These are phyloP conservation scores for Platanthera guangdongensis DNA, from an alignment of 106 monocot genomes.

Conservation along the genomic window DNA sequence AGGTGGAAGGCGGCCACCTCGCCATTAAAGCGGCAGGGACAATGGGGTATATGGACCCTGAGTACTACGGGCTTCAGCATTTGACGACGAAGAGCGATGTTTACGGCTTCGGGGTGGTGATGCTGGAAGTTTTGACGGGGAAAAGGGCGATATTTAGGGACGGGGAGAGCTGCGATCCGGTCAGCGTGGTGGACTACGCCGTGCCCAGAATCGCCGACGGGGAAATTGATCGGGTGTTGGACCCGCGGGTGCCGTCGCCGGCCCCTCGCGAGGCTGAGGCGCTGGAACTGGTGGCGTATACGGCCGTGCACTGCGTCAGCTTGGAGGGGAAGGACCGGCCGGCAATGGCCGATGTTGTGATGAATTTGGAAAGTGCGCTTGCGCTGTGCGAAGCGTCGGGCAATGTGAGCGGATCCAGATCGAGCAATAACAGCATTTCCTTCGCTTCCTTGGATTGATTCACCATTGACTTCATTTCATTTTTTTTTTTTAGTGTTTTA, in stretches of 20 bases:
- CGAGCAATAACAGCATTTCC: background rate
- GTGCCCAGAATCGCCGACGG: conserved; percentile 52
- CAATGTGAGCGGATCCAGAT: background rate
- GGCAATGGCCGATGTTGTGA: conserved; percentile 62
- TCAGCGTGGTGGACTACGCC: conserved; percentile 72
- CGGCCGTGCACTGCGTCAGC: conserved; percentile 69
- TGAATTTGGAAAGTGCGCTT: conserved; percentile 43
- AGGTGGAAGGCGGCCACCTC: conserved; percentile 9
- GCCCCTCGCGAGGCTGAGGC: conserved; percentile 65
- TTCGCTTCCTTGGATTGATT: background rate
- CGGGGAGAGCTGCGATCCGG: conserved; percentile 37
- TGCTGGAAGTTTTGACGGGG: conserved; percentile 36
- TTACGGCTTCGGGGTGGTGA: conserved; percentile 42
- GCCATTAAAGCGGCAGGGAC: conserved; percentile 38
- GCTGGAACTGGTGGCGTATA: conserved; percentile 56
- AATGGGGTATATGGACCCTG: conserved; percentile 56
- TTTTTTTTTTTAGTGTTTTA: background rate
- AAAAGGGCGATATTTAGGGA: conserved; percentile 49
- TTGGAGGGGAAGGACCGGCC: conserved; percentile 55
- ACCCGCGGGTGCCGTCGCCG: conserved; percentile 44
- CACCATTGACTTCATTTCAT: background rate
- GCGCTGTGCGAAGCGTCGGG: background rate
- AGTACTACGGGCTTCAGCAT: conserved; percentile 46
- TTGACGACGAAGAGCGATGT: conserved; percentile 59
- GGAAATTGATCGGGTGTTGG: conserved; percentile 40